Evolutionary conservation across 179 eudicot species (phyloP).

Genomic region (Carnegiea gigantea): DNA sequence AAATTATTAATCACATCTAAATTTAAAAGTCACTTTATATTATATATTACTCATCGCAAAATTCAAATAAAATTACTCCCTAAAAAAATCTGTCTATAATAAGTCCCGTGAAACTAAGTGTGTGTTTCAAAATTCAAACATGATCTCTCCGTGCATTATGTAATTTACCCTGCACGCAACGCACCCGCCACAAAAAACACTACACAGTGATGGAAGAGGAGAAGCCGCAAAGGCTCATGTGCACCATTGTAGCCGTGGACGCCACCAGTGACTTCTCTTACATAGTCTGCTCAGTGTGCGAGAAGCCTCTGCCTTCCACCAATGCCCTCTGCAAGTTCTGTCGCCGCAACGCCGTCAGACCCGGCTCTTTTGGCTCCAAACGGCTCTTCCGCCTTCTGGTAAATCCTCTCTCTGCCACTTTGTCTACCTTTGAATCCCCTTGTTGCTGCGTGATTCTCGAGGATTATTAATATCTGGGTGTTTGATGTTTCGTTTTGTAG

Average conservation of each 20-base stretch:
- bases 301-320: conserved; percentile 50
- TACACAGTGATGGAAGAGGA: conserved; percentile 15
- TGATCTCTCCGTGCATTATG: no score
- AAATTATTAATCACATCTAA: no score
- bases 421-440: no score
- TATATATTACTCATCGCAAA: no score
- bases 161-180: no score
- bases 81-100: no score
- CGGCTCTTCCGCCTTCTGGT: conserved; percentile 84
- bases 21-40: no score
- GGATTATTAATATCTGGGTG: not conserved
- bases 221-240: conserved; percentile 27
- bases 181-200: no score
- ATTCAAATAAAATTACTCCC: no score
- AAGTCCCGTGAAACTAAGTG: no score
- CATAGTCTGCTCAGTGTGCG: conserved; percentile 75
- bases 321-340: conserved; percentile 50
- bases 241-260: conserved; percentile 62
- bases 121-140: no score
- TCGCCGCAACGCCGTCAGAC: conserved; percentile 35
- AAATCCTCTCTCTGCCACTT: not conserved
- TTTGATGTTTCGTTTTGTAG: conserved; percentile 32
- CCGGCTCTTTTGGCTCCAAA: conserved; percentile 49
- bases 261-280: conserved; percentile 43
- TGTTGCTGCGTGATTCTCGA: not conserved